Evolutionary conservation across 192 early-diverging fungal genomes (phyloP).

Genomic region (Entomortierella parvispora): DNA sequence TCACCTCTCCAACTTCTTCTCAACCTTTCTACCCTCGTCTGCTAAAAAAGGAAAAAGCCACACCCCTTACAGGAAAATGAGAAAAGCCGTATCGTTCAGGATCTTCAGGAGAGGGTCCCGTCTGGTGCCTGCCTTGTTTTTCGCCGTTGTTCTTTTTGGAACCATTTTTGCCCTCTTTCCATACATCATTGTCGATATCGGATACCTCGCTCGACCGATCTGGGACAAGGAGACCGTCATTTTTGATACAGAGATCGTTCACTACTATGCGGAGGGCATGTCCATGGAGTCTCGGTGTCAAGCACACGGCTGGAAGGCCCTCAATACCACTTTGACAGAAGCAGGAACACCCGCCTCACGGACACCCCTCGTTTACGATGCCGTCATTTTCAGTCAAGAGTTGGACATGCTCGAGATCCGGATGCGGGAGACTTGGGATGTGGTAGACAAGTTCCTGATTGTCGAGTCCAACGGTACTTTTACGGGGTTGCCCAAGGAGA

Average conservation of each 20-base stretch:
- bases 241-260: constrained; percentile 49
- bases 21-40: background rate
- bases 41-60: background rate
- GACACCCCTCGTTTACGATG: constrained; percentile 60
- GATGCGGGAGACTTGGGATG: constrained; percentile 59
- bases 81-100: background rate
- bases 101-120: constrained; percentile 5
- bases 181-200: constrained; percentile 40
- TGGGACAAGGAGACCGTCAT: constrained; percentile 45
- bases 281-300: constrained; percentile 52
- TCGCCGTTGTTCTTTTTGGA: background rate
- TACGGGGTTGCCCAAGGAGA: constrained; percentile 60
- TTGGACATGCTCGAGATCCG: constrained; percentile 68
- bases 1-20: background rate
- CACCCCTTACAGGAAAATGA: background rate
- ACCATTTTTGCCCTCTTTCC: constrained; percentile 12
- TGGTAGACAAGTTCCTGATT: constrained; percentile 70
- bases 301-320: constrained; percentile 60
- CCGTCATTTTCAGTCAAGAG: constrained; percentile 70
- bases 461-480: constrained; percentile 66
- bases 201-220: constrained; percentile 58
- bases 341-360: background rate
- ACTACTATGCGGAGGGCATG: constrained; percentile 58
- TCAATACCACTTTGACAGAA: background rate
- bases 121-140: background rate